Percentiles rank a stretch among this genome's conserved stretches.
Conservation (phyloP, 139 green algal genomes). For the Chara braunii region DNA sequence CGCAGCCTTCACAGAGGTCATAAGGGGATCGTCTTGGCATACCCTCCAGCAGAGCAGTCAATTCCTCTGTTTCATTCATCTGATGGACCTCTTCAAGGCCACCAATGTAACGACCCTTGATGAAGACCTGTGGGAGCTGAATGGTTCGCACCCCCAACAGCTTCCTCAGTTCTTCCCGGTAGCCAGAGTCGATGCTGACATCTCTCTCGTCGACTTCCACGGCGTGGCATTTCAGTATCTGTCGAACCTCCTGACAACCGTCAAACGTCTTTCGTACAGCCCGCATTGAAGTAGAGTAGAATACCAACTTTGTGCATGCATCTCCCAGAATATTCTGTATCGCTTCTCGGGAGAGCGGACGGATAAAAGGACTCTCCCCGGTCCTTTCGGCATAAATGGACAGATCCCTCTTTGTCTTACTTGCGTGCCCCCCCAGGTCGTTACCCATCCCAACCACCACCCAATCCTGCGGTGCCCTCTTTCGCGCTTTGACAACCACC, state of each 20-base stretch:
- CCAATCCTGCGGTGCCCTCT: too few relatives aligned
- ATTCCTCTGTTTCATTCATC: slow-evolving; percentile 8
- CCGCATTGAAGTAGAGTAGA: slow-evolving; percentile 29
- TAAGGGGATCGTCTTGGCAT: neutral
- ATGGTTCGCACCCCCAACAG: slow-evolving; percentile 12
- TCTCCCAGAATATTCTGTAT: too few relatives aligned
- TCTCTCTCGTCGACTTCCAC: slow-evolving; percentile 29
- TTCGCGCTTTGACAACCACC: too few relatives aligned
- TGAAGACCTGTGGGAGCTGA: slow-evolving; percentile 25
- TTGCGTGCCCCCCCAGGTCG: too few relatives aligned
- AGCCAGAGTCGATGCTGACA: slow-evolving; percentile 17
- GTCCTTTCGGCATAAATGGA: slow-evolving; percentile 2
- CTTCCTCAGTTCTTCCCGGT: slow-evolving; percentile 21
- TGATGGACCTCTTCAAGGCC: slow-evolving; percentile 1
- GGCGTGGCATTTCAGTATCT: slow-evolving; percentile 23
- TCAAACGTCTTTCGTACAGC: slow-evolving; percentile 36
- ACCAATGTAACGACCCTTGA: slow-evolving; percentile 18
- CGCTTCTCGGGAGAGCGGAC: too few relatives aligned
- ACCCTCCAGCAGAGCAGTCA: slow-evolving; percentile 3
- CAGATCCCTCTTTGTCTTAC: too few relatives aligned
- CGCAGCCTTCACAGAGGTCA: slow-evolving; percentile 26
- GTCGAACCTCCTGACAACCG: slow-evolving; percentile 22
- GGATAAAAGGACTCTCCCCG: too few relatives aligned
- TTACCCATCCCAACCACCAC: too few relatives aligned
- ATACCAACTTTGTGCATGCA: slow-evolving; percentile 17